Percentiles rank a stretch among this genome's conserved stretches.
phyloP scores from a whole-genome alignment of 306 rosid species.

The Prunus persica region Prunus_persica_NCBIv2 NC_034016.1:21523001-21523500 shows the following conservation, averaged over 20 bases:
- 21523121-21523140: constrained; percentile 95
- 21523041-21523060: constrained; percentile 86
- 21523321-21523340: constrained; percentile 47
- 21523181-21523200: constrained; percentile 82
- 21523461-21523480: constrained; percentile 50
- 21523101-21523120: constrained; percentile 79
- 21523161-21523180: constrained; percentile 75
- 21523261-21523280: constrained; percentile 78
- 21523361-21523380: constrained; percentile 89
- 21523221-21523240: constrained; percentile 75
- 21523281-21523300: constrained; percentile 82
- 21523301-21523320: constrained; percentile 64
- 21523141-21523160: constrained; percentile 94
- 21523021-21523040: constrained; percentile 28
- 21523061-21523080: constrained; percentile 83
- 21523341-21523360: constrained; percentile 79
- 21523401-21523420: constrained; percentile 45
- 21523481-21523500: constrained; percentile 70
- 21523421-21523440: constrained; percentile 88
- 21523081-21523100: constrained; percentile 64
- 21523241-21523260: constrained; percentile 70
- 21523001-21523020: constrained; percentile 33
- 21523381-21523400: constrained; percentile 60
- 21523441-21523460: constrained; percentile 73
- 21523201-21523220: constrained; percentile 91